Evolutionary conservation across 177 flowering plant species (phyloP), one percentile per base, ranked within the genome.

Genomic region (Vitis hybrid): DNA sequence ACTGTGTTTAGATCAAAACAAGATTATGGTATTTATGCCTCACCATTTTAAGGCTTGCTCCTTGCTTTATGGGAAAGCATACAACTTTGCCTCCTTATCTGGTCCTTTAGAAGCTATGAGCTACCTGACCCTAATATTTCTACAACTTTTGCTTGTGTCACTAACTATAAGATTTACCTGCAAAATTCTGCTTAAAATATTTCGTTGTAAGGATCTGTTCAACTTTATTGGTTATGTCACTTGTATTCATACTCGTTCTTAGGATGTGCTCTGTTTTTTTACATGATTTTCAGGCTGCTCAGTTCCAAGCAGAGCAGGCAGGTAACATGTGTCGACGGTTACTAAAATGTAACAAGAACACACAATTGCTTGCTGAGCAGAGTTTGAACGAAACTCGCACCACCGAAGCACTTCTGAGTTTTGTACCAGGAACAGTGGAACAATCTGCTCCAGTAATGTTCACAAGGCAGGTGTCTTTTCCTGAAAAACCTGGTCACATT

Each of bases 371-470:
- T n/a, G 73, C 78, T 20, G 86, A 84, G 27, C 82, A 80, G 66
- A 75, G 71, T 53, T 57, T 76, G 55, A 87, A 84, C 72, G 89
- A 84, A 72, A 73, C 71, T 66, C 74, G 68, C 20, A 59, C 76
- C 57, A 65, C 87, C 41, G 71, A 68, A 11, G 82, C 76, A 14
- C 73, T 84, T 17, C 74, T 74, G 9, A 76, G 72, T 63, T 79
- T 83, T 63, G 55, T 69, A 32, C 68, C 85, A 21, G 79, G 75
- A 20, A 85, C 81, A 13, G 74, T 70, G 66, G 91, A 91, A 71
- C 91, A 86, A 63, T 76, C 87, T 17, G 83, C 85, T 70, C 87
- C 92, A 14, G 90, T 86, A 17, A 84, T 90, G 85, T 90, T 81
- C 65, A 61, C 85, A 1, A 78, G 72, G 58, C 82, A 82, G 71